Evolutionary conservation across 1,284 basidiomycete species (phyloP).

Genomic region (Marasmius sp.): DNA sequence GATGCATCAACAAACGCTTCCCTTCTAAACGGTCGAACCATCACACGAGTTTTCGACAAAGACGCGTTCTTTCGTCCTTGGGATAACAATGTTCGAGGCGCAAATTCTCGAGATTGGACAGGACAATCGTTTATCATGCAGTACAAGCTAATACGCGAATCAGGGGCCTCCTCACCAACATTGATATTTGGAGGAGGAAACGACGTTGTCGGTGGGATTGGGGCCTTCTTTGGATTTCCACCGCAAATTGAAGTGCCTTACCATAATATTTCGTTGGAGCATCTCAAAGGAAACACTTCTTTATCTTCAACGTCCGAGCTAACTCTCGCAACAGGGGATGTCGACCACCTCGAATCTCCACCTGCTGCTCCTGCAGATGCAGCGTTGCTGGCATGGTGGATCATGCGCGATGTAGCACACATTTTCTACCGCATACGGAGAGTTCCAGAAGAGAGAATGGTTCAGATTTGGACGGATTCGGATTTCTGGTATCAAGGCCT

Average conservation of each 20-base stretch:
- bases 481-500: not conserved
- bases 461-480: not conserved
- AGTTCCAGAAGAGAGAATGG: not conserved
- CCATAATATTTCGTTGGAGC: not conserved
- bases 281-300: not conserved
- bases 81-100: not conserved
- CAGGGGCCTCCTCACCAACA: not conserved
- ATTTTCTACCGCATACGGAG: not conserved
- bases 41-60: not conserved
- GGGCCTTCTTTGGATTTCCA: not conserved
- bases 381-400: not conserved
- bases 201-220: not conserved
- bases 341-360: not conserved
- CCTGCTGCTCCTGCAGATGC: not conserved
- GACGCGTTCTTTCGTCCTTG: not conserved
- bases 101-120: not conserved
- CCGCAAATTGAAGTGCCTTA: not conserved
- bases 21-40: not conserved
- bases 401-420: not conserved
- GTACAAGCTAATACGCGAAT: not conserved
- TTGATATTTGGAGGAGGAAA: not conserved
- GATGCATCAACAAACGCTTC: not conserved
- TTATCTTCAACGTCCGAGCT: not conserved
- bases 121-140: not conserved
- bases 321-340: not conserved